phyloP scores from a whole-genome alignment of 495 filamentous ascomycete genomes.

The Hypoxylon subgilvum region DNA sequence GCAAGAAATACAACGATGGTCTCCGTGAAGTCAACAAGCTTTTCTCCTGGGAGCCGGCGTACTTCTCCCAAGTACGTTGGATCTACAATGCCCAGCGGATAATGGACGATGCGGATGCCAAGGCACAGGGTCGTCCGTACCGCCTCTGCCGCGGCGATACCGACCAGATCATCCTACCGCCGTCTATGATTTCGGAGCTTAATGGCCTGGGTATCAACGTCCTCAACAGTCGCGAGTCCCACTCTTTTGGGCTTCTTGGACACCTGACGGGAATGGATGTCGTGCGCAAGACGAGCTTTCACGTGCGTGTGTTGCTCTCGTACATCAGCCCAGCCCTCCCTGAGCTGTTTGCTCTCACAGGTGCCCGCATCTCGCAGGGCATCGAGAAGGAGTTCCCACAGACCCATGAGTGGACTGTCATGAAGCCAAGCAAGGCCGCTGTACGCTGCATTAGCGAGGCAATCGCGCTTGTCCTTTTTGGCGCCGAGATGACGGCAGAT shows the following conservation, averaged over 20 bases:
- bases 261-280: neutral
- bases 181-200: neutral
- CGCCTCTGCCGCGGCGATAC: neutral
- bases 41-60: neutral
- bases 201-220: neutral
- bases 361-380: neutral
- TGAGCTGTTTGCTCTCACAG: conserved; percentile 1
- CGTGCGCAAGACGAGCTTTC: neutral
- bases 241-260: neutral
- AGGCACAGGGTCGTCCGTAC: neutral
- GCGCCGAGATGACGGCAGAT: no score
- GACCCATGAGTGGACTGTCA: neutral
- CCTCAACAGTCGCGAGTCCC: neutral
- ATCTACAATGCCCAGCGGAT: neutral
- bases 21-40: no score
- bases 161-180: neutral
- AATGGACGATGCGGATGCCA: neutral
- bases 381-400: conserved; percentile 2
- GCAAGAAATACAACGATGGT: no score
- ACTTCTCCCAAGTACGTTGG: neutral
- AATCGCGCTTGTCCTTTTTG: no score
- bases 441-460: no score
- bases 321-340: conserved; percentile 12
- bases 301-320: neutral
- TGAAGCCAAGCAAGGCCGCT: neutral